These are phyloP conservation scores for Thymus quinquecostatus DNA, from an alignment of 257 asterid genomes.

Conservation along the genomic window DNA sequence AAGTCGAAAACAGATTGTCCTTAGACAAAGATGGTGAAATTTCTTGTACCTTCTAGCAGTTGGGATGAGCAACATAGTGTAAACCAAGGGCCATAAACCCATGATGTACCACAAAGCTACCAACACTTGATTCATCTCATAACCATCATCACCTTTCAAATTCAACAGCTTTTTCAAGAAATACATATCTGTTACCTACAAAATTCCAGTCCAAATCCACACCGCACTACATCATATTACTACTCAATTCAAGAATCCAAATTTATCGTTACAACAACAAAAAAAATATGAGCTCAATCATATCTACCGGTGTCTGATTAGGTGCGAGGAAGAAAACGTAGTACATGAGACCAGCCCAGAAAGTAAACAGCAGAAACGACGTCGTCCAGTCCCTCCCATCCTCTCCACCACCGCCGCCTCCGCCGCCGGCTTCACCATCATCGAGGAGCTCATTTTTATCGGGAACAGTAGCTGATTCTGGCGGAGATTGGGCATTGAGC, in stretches of 20 bases:
- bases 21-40: background rate
- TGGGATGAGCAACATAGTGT: constrained; percentile 86
- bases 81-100: constrained; percentile 91
- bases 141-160: constrained; percentile 92
- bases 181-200: constrained; percentile 72
- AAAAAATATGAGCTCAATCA: background rate
- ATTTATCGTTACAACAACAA: background rate
- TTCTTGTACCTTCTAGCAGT: constrained; percentile 75
- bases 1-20: background rate
- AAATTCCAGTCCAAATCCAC: background rate
- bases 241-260: constrained; percentile 10
- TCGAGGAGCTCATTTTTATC: constrained; percentile 41
- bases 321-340: constrained; percentile 81
- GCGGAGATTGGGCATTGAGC: constrained; percentile 46
- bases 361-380: constrained; percentile 69
- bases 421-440: constrained; percentile 33
- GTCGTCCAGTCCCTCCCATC: constrained; percentile 89
- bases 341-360: constrained; percentile 86
- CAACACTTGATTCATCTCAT: constrained; percentile 73
- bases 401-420: constrained; percentile 50
- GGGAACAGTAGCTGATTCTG: constrained; percentile 42
- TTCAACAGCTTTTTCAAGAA: constrained; percentile 75
- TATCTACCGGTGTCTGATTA: constrained; percentile 84
- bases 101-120: constrained; percentile 84
- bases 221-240: constrained; percentile 6